phyloP scores from a whole-genome alignment of 2,329 filamentous ascomycete genomes.

The Samsoniella hepiali region DNA sequence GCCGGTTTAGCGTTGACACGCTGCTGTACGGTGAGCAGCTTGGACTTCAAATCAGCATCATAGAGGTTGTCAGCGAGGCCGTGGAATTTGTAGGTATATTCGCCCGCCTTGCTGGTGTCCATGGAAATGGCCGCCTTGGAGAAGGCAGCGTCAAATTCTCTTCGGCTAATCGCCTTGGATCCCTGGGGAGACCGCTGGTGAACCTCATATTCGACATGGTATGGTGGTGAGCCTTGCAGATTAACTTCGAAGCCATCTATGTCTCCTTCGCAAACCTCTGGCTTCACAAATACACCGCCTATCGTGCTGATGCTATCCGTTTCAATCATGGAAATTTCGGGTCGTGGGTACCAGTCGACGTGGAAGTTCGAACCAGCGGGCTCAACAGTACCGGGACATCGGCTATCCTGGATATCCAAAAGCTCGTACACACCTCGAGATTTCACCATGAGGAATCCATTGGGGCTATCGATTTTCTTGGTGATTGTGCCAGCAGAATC shows the following conservation, averaged over 20 bases:
- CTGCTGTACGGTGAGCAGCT: constrained; percentile 71
- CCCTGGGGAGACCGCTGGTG: constrained; percentile 67
- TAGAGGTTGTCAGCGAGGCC: constrained; percentile 85
- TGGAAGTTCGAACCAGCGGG: constrained; percentile 69
- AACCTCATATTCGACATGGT: constrained; percentile 77
- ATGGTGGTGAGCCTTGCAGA: constrained; percentile 76
- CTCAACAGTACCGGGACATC: constrained; percentile 81
- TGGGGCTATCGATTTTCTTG: constrained; percentile 52
- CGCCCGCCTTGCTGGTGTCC: constrained; percentile 79
- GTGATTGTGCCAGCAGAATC: constrained; percentile 45
- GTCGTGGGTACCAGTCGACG: constrained; percentile 81
- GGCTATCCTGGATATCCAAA: constrained; percentile 69
- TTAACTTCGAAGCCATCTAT: constrained; percentile 83
- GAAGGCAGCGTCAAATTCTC: constrained; percentile 73
- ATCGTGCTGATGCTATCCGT: constrained; percentile 58
- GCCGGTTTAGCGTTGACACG: constrained; percentile 79
- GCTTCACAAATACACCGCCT: constrained; percentile 62
- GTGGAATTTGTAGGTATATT: constrained; percentile 82
- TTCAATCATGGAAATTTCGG: constrained; percentile 64
- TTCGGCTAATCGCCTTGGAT: constrained; percentile 61
- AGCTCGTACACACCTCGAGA: constrained; percentile 77
- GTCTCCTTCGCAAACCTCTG: constrained; percentile 89
- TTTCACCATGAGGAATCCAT: constrained; percentile 65
- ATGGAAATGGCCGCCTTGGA: constrained; percentile 75
- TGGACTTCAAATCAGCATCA: constrained; percentile 65